A percentile compares a stretch with the other conserved stretches of the same genome.
phyloP scores from a whole-genome alignment of 1,139 yeast species.

The Diutina ranongensis region DNA sequence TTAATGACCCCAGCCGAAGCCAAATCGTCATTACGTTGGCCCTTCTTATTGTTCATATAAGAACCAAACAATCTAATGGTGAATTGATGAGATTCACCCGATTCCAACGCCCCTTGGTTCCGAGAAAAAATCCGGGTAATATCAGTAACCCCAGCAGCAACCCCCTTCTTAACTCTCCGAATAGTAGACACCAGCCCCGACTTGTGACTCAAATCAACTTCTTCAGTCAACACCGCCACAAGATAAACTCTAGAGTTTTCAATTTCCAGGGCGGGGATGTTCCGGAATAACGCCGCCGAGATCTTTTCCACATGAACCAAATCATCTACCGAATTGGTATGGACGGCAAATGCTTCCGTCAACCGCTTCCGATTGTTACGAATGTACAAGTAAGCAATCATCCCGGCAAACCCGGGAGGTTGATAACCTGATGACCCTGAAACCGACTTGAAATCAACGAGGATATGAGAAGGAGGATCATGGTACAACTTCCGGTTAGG shows the following conservation, averaged over 20 bases:
- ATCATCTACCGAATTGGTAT: conserved; percentile 47
- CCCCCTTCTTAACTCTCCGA: conserved; percentile 57
- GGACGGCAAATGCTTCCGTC: conserved; percentile 73
- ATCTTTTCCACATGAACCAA: conserved; percentile 52
- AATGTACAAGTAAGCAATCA: conserved; percentile 63
- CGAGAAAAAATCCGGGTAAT: conserved; percentile 68
- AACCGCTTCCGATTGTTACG: conserved; percentile 55
- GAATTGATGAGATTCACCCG: conserved; percentile 63
- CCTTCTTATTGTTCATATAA: conserved; percentile 26
- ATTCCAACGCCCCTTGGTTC: conserved; percentile 44
- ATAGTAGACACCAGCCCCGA: conserved; percentile 17
- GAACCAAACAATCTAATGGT: conserved; percentile 66
- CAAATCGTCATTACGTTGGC: conserved; percentile 7
- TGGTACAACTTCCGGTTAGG: conserved; percentile 35
- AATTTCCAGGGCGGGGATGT: conserved; percentile 62
- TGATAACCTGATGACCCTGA: conserved; percentile 48
- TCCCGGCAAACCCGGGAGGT: conserved; percentile 60
- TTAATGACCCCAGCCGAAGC: conserved; percentile 18
- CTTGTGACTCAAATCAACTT: conserved; percentile 27
- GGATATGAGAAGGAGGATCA: conserved; percentile 60
- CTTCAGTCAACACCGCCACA: conserved; percentile 60
- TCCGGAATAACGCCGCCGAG: conserved; percentile 71
- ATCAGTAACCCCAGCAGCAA: conserved; percentile 85
- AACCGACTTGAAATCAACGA: conserved; percentile 72
- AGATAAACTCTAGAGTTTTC: conserved; percentile 52